Conservation (phyloP, 805 yeast genomes). For the Osmozyma mogii region DNA sequence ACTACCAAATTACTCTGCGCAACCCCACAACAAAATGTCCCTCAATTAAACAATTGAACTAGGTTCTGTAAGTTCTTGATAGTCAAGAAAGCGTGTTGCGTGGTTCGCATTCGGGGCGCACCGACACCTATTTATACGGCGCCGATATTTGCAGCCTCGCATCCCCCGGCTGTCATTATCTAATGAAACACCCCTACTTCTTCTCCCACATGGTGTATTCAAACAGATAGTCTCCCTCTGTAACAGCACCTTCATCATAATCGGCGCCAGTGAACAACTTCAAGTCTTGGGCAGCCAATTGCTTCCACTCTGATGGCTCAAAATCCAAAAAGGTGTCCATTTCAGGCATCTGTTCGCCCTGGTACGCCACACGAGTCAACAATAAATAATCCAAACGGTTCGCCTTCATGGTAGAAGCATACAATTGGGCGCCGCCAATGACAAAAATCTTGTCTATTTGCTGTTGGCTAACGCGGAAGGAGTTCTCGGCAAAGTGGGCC, state of each 20-base stretch:
- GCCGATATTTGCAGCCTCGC: no score
- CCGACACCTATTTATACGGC: no score
- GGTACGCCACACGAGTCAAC: slow-evolving; percentile 54
- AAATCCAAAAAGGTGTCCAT: slow-evolving; percentile 67
- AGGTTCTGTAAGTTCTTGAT: no score
- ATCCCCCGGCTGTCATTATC: no score
- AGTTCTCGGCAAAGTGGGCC: slow-evolving; percentile 19
- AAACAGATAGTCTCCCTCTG: slow-evolving; percentile 38
- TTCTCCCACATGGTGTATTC: slow-evolving; percentile 54
- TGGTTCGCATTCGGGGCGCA: no score
- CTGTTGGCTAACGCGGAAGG: slow-evolving; percentile 3
- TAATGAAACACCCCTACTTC: no score
- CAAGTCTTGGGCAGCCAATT: slow-evolving; percentile 27
- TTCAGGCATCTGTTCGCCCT: slow-evolving; percentile 27
- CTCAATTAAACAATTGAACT: no score
- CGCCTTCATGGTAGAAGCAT: slow-evolving; percentile 44
- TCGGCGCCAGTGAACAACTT: slow-evolving; percentile 28
- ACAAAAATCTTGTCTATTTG: slow-evolving; percentile 57
- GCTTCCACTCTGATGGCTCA: slow-evolving; percentile 26
- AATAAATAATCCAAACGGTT: slow-evolving; percentile 46
- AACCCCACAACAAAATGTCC: no score
- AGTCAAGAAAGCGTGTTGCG: no score
- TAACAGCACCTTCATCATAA: slow-evolving; percentile 24
- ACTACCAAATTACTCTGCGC: no score
- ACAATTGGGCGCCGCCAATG: slow-evolving; percentile 91